A percentile compares a stretch with the other conserved stretches of the same genome.
Evolutionary conservation across 176 grass and related monocot genomes (phyloP).

Genomic region (Melocanna baccifera): DNA sequence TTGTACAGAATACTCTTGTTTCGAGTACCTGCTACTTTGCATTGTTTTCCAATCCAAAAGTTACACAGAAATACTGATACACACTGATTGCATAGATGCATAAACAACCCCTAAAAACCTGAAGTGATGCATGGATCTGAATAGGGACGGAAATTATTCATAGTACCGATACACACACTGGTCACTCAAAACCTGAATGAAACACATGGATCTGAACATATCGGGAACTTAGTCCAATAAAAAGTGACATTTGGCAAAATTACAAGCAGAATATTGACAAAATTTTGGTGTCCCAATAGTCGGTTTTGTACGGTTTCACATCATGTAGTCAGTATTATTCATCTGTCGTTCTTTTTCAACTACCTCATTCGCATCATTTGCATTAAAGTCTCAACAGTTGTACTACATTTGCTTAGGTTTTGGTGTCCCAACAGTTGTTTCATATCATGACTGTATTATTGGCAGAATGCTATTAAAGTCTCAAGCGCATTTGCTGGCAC

Average conservation of each 20-base stretch:
- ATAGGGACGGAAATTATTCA: background rate
- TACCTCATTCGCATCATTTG: slow-evolving; percentile 32
- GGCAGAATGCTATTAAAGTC: slow-evolving; percentile 86
- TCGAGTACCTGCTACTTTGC: background rate
- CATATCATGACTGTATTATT: slow-evolving; percentile 33
- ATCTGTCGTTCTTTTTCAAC: slow-evolving; percentile 24
- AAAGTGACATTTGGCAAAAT: background rate
- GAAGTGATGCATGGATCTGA: background rate
- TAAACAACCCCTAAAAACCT: background rate
- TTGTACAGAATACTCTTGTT: background rate
- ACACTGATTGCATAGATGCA: background rate
- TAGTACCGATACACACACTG: background rate
- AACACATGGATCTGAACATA: slow-evolving; percentile 11
- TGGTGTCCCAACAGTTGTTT: too few relatives aligned
- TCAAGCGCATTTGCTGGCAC: slow-evolving; percentile 86
- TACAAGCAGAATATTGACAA: slow-evolving; percentile 10
- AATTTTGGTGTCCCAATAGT: background rate
- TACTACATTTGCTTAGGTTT: too few relatives aligned
- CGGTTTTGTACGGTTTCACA: background rate
- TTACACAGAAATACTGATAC: background rate
- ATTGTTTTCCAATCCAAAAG: background rate
- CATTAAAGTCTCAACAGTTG: too few relatives aligned
- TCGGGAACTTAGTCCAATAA: background rate
- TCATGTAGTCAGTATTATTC: slow-evolving; percentile 1
- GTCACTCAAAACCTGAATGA: background rate